Base-by-base conservation (phyloP, 306 rosid species). In the Cicer yamashitae region DNA sequence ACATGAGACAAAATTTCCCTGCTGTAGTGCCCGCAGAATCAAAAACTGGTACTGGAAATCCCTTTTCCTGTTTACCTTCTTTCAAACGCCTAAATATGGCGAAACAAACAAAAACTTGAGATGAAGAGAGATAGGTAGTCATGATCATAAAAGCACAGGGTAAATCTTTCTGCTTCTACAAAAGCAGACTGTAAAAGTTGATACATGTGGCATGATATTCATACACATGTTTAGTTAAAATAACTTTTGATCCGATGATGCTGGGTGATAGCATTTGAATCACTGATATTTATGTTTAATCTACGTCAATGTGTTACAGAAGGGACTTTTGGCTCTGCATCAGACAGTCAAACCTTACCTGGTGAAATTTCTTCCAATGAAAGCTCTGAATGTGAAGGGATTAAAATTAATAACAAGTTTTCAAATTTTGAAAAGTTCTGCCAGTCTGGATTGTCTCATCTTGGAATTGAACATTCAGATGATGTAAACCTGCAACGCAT, bases 371-470 rank as follows among this genome's bases (percentile, higher is more conserved):
- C 81, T 30, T 84, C 60, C 50, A 20, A 51, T 70, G 77, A 56
- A 81, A 77, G 81, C 68, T 77, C 79, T 15, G 80, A 75, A 52
- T 75, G 76, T 62, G 86, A 77, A 58, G 76, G 59, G 81, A 58
- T 72, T 37, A 77, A 77, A 79, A 54, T 57, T 73, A 71, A 25
- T 7, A 82, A 82, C 13, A 85, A 67, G 47, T 84, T 81, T 73
- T 75, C 78, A 38, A 85, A 79, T 78, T 89, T 94, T 70, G 82
- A 82, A 84, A 89, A 79, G 62, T 88, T 89, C 73, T 84, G 92
- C 77, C 75, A 69, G 48, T 85, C 97, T 78, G 99, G 94, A 74
- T 69, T 92, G 71, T 73, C 81, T 79, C 92, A 75, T 70, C 96
- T 89, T 75, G 93, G 93, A 73, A 86, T 90, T 38, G 8, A 83